Evolutionary conservation across 2,329 filamentous ascomycete species (phyloP).

Genomic region (Fusarium irregulare): DNA sequence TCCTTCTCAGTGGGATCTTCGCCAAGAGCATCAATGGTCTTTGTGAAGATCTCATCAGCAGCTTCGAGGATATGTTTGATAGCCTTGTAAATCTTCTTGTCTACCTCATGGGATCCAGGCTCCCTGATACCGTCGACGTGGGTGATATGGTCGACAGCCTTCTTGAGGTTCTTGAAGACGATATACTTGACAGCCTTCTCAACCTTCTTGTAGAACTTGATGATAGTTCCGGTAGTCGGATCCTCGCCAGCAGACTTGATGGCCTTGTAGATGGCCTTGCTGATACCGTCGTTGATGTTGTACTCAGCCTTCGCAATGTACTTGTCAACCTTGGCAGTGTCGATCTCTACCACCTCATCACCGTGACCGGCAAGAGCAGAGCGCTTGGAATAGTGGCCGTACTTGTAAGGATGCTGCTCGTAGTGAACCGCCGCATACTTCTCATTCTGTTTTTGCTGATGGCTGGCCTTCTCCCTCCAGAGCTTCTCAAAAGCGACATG

Average conservation of each 20-base stretch:
- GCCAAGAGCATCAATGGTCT: constrained; percentile 6
- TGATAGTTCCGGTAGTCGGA: background rate
- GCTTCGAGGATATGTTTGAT: background rate
- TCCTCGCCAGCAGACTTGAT: background rate
- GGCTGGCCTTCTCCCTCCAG: background rate
- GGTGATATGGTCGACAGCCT: constrained; percentile 2
- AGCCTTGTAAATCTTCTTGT: constrained; percentile 4
- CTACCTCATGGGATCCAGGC: background rate
- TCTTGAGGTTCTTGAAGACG: constrained; percentile 14
- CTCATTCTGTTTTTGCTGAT: background rate
- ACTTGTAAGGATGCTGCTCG: background rate
- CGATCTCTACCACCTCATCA: background rate
- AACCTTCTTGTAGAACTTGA: constrained; percentile 8
- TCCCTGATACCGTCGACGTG: constrained; percentile 8
- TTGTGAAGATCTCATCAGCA: constrained; percentile 13
- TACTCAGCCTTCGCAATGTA: constrained; percentile 12
- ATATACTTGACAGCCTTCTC: constrained; percentile 10
- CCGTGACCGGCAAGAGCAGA: background rate
- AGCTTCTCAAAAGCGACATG: constrained; percentile 8
- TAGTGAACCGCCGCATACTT: background rate
- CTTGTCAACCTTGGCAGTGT: constrained; percentile 19
- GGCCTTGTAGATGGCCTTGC: constrained; percentile 8
- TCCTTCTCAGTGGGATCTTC: constrained; percentile 1
- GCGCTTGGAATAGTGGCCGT: constrained; percentile 6
- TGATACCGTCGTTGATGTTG: background rate